These are phyloP conservation scores for Paramyrothecium sp. DNA, from an alignment of 2,329 filamentous ascomycete genomes.

Conservation along the genomic window DNA sequence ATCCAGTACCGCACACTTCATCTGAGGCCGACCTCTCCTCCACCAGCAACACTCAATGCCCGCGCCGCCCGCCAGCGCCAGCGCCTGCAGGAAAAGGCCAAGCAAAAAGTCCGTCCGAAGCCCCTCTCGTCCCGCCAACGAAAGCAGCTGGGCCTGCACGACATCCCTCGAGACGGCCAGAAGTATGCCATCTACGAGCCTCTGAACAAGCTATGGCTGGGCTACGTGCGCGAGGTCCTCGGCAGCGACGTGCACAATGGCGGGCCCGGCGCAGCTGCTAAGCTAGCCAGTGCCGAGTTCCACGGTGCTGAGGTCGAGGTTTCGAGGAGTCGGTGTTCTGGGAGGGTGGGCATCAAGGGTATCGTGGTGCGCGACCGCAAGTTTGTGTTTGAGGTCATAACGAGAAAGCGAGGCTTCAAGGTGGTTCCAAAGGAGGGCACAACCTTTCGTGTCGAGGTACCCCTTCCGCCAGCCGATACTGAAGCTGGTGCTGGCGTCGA, in stretches of 20 bases:
- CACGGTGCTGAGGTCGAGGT: constrained; percentile 85
- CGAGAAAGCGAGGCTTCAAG: constrained; percentile 67
- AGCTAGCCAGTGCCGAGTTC: constrained; percentile 83
- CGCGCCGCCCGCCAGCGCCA: constrained; percentile 55
- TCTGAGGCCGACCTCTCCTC: constrained; percentile 73
- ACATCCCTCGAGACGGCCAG: constrained; percentile 64
- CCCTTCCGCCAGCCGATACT: constrained; percentile 25
- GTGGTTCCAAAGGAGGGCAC: constrained; percentile 87
- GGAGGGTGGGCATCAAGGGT: constrained; percentile 78
- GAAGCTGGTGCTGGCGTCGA: constrained; percentile 12
- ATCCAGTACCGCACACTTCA: constrained; percentile 79
- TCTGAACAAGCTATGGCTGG: constrained; percentile 76
- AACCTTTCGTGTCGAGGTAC: constrained; percentile 75
- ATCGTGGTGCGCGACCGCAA: constrained; percentile 89
- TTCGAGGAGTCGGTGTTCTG: constrained; percentile 75
- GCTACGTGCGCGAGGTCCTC: constrained; percentile 81
- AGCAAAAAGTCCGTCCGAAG: constrained; percentile 50
- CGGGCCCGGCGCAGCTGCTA: constrained; percentile 62
- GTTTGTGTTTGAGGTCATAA: constrained; percentile 84
- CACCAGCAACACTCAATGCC: constrained; percentile 49
- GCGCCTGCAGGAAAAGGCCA: constrained; percentile 42
- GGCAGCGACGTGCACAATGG: constrained; percentile 58
- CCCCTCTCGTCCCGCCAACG: constrained; percentile 81
- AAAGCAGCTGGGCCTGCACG: constrained; percentile 69
- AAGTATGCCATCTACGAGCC: constrained; percentile 73